Evolutionary conservation across 1,284 basidiomycete genomes (phyloP), one percentile per base, ranked within the genome.

Genomic region (Somion occarium): DNA sequence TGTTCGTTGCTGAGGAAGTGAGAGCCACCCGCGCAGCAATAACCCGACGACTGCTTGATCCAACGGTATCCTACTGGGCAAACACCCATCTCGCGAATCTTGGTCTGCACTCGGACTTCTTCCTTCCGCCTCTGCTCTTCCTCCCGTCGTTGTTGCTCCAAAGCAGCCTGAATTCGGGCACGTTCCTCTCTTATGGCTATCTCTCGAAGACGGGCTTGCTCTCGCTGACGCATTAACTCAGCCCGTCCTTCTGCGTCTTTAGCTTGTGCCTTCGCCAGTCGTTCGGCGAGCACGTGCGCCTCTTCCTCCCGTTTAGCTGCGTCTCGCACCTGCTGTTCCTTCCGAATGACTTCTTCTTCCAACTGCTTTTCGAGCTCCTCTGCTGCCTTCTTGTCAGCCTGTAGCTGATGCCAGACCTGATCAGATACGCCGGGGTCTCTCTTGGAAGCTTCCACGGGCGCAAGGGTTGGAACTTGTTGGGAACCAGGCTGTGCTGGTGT

Each of bases 51-150:
- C 46, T 72, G 64, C 49, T 68, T 70, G 44, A 78, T 74, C 83
- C 83, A 85, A 13, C 53, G 62, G 58, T 54, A 85, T 1, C 83
- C 82, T 22, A 59, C 69, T 3, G 63, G 56, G 56, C 83, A 85
- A 2, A 78, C 64, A 0, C 83, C 83, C 69, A 83, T 73, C 0
- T 56, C 23, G 3, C 72, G 67, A 15, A 85, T 56, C 53, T 68
- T 75, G 38, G 43, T 49, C 59, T 76, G 80, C 5, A 66, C 70
- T 48, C 69, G 62, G 1, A 64, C 66, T 51, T 67, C 65, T 53
- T 68, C 58, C 48, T 60, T 57, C 48, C 54, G 47, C 51, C 61
- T 62, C 61, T 62, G 47, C 22, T 61, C 60, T 53, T 77, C 70
- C 22, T 68, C 69, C 51, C 66, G 61, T 43, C 65, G 61, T 48